These are phyloP conservation scores for Argentina anserina DNA, from an alignment of 306 rosid species.

Conservation along the genomic window DNA sequence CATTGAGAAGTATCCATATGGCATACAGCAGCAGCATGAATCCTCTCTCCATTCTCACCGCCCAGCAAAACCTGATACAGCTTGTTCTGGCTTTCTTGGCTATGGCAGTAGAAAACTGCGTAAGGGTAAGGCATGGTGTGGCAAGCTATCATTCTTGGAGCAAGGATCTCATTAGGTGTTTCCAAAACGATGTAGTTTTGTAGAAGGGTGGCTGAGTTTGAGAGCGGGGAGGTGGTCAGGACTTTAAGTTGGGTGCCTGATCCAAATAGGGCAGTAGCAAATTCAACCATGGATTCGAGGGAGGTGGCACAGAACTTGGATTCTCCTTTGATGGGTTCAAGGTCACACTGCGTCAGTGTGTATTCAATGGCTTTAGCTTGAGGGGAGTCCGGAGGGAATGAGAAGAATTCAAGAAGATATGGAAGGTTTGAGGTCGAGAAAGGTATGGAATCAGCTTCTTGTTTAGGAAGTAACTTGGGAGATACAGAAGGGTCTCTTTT, in stretches of 20 bases:
- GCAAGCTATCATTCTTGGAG: slow-evolving; percentile 55
- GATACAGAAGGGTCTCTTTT: slow-evolving; percentile 37
- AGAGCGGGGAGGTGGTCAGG: slow-evolving; percentile 41
- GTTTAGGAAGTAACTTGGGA: slow-evolving; percentile 50
- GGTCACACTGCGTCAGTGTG: slow-evolving; percentile 50
- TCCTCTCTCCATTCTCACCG: slow-evolving; percentile 52
- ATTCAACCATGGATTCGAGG: slow-evolving; percentile 58
- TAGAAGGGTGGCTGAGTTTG: slow-evolving; percentile 26
- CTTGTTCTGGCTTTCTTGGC: slow-evolving; percentile 43
- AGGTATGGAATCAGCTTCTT: slow-evolving; percentile 61
- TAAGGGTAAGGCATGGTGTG: slow-evolving; percentile 77
- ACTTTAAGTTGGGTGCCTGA: slow-evolving; percentile 31
- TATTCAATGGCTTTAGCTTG: slow-evolving; percentile 63
- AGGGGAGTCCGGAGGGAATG: slow-evolving; percentile 46
- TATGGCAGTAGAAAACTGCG: slow-evolving; percentile 67
- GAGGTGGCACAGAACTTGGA: slow-evolving; percentile 64
- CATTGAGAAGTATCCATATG: slow-evolving; percentile 83
- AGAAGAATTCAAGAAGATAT: slow-evolving; percentile 48
- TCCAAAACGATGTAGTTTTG: slow-evolving; percentile 61
- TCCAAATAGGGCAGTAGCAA: slow-evolving; percentile 38
- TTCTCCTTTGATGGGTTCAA: slow-evolving; percentile 52
- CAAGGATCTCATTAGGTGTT: slow-evolving; percentile 32
- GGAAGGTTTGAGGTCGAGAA: slow-evolving; percentile 46
- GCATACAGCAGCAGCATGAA: slow-evolving; percentile 62
- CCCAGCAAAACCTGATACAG: slow-evolving; percentile 45